Evolutionary conservation across 2,329 filamentous ascomycete genomes (phyloP).

Genomic region (Sarocladium kiliense): DNA sequence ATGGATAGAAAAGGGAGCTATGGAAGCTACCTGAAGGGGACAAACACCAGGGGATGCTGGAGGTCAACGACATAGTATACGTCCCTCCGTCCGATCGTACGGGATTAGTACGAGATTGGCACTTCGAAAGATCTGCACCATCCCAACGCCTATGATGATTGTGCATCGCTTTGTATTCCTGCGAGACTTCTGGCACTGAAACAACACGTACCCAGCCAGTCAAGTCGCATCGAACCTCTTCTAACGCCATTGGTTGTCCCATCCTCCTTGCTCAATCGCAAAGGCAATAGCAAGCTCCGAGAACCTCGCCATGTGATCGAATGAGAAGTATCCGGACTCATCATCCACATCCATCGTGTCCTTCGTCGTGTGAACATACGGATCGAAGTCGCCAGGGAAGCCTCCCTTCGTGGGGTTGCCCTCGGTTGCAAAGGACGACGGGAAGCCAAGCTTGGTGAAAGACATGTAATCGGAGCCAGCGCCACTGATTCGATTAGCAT

Average conservation of each 20-base stretch:
- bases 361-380: constrained; percentile 30
- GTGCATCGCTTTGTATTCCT: no score
- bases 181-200: no score
- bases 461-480: constrained; percentile 38
- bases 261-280: constrained; percentile 32
- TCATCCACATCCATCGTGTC: constrained; percentile 34
- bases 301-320: constrained; percentile 37
- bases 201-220: no score
- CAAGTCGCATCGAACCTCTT: no score
- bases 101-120: no score
- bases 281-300: constrained; percentile 34
- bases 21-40: no score
- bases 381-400: constrained; percentile 29
- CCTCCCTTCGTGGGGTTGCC: constrained; percentile 27
- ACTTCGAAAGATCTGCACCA: no score
- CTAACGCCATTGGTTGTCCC: constrained; percentile 35
- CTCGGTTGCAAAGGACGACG: constrained; percentile 31
- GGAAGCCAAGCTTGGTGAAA: constrained; percentile 32
- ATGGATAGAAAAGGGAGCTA: no score
- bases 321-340: constrained; percentile 29
- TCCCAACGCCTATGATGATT: no score
- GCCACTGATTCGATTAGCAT: constrained; percentile 16
- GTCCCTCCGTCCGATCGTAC: no score
- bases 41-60: no score
- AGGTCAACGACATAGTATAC: no score